Evolutionary conservation across 106 monocot species (phyloP), one percentile per base, ranked within the genome.

Genomic region (Posidonia australis): DNA sequence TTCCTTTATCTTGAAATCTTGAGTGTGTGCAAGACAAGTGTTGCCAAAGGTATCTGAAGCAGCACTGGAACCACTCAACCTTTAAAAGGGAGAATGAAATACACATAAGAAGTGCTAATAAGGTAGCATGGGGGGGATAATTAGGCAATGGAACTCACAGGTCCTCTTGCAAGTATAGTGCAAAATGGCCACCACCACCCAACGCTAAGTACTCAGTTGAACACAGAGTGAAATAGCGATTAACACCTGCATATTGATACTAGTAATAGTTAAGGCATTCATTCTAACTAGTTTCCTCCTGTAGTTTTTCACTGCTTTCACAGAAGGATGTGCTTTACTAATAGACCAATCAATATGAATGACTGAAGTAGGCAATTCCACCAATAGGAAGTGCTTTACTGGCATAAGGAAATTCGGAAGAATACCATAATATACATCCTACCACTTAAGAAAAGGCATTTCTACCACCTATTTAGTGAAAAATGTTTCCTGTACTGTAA

Each of bases 151-250:
- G 55, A 78, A 9, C 91, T 83, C 67, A 99, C 98, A 99, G 77
- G 44, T 99, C 98, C 51, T 68, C 88, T 69, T 91, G 86, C 49
- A 99, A 81, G 83, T 92, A 99, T 24, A 99, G 77, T 28, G 98
- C 91, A 69, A 99, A 99, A 66, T 99, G 98, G 46, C 85, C 73
- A 43, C 98, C 98, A 20, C 98, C 98, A 67, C 98, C 98, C 68
- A 91, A 64, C 25, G 98, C 98, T 59, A 99, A 77, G 72, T 75
- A 88, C 48, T 85, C 91, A 49, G 81, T 74, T 24, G 87, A 82
- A 70, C 91, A 99, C 18, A 85, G 36, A 10, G 91, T 92, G 74
- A 79, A 91, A 75, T 99, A 99, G 64, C 76, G 87, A 81, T 99
- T 99, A 44, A 76, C 75, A 81, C 98, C 98, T 99, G 76, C 68